phyloP scores from a whole-genome alignment of 2,329 filamentous ascomycete genomes.

The Cryphonectria carpinicola region DNA sequence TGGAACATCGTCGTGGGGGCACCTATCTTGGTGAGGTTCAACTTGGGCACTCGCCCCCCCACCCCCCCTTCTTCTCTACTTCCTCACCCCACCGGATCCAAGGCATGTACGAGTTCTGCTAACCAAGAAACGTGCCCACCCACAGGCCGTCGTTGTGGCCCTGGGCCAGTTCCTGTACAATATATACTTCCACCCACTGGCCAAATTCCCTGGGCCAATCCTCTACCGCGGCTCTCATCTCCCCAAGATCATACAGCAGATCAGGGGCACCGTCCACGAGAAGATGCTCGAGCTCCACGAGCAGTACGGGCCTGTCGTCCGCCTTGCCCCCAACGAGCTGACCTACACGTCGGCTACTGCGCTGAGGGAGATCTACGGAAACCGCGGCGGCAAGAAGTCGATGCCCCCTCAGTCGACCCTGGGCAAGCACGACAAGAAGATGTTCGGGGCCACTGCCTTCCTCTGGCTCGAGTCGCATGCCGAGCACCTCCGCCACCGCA shows the following conservation, averaged over 20 bases:
- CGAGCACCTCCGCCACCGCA: conserved; percentile 32
- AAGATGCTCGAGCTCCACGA: conserved; percentile 27
- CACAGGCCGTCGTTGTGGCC: conserved; percentile 6
- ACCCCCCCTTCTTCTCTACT: background rate
- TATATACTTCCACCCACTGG: conserved; percentile 28
- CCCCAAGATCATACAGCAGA: conserved; percentile 28
- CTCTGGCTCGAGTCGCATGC: conserved; percentile 27
- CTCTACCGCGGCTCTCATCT: conserved; percentile 27
- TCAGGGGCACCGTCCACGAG: conserved; percentile 25
- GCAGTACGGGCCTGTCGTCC: conserved; percentile 28
- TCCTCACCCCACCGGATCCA: background rate
- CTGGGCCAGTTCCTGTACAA: conserved; percentile 27
- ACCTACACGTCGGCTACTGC: conserved; percentile 27
- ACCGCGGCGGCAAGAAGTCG: conserved; percentile 20
- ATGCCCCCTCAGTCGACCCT: conserved; percentile 29
- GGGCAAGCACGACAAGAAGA: conserved; percentile 26
- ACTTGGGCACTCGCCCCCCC: background rate
- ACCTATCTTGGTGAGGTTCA: background rate
- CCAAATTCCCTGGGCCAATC: conserved; percentile 24
- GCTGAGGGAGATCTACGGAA: conserved; percentile 26
- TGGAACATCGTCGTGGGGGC: background rate
- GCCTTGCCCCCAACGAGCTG: conserved; percentile 28
- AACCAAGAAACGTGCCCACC: background rate
- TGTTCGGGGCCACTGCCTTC: conserved; percentile 30
- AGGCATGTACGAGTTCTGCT: background rate